These are phyloP conservation scores for Coelastrella sp. DNA, from an alignment of 139 green algal species.

Conservation along the genomic window DNA sequence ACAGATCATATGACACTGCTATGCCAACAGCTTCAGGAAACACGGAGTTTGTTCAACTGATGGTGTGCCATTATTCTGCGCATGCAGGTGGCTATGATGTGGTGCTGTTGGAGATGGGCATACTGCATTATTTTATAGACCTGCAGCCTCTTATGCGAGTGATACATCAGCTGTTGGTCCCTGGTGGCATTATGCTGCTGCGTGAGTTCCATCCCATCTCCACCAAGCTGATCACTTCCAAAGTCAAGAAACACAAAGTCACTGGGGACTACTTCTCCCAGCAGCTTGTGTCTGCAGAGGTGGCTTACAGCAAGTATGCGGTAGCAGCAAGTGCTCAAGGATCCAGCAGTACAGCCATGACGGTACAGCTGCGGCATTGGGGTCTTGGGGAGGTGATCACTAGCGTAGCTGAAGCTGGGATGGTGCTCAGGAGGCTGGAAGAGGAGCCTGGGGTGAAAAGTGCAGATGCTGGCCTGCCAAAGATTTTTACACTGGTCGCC, in stretches of 20 bases:
- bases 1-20: too few species aligned
- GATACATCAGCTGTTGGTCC: constrained; percentile 46
- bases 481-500: constrained; percentile 58
- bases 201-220: constrained; percentile 63
- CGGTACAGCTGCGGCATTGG: constrained; percentile 51
- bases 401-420: constrained; percentile 28
- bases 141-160: constrained; percentile 47
- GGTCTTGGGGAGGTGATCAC: constrained; percentile 61
- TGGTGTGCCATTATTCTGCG: background rate
- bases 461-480: constrained; percentile 57
- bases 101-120: constrained; percentile 39
- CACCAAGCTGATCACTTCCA: constrained; percentile 59
- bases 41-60: background rate
- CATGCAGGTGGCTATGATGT: constrained; percentile 26
- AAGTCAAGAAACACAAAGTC: constrained; percentile 59
- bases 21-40: too few species aligned
- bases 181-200: constrained; percentile 54
- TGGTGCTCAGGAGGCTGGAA: constrained; percentile 50
- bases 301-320: constrained; percentile 60
- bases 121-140: constrained; percentile 66
- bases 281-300: constrained; percentile 34
- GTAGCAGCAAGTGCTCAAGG: background rate
- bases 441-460: constrained; percentile 56
- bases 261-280: constrained; percentile 28
- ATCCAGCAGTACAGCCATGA: background rate